phyloP scores from a whole-genome alignment of 805 yeast genomes.

The Candida endomychidarum region DNA sequence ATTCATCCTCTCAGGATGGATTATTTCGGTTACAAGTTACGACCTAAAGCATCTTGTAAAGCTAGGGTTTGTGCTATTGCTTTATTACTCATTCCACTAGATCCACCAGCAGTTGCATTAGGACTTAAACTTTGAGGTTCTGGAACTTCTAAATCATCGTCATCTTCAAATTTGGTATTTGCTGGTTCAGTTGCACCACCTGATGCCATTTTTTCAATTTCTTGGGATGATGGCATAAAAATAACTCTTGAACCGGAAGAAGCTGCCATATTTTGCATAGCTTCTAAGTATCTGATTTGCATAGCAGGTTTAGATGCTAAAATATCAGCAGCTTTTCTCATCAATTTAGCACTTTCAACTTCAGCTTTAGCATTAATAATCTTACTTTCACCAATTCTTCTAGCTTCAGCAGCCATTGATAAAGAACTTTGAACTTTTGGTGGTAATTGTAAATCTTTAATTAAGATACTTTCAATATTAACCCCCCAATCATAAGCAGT shows the following conservation, averaged over 20 bases:
- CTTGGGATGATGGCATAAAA: conserved; percentile 62
- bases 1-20: too few relatives aligned
- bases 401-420: conserved; percentile 74
- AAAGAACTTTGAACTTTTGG: conserved; percentile 56
- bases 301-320: conserved; percentile 72
- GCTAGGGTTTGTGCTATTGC: conserved; percentile 27
- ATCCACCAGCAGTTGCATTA: conserved; percentile 16
- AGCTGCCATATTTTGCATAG: conserved; percentile 73
- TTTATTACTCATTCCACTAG: too few relatives aligned
- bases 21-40: too few relatives aligned
- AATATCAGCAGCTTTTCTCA: conserved; percentile 78
- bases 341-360: conserved; percentile 70
- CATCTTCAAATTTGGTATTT: conserved; percentile 7
- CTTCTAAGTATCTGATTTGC: conserved; percentile 77
- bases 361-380: conserved; percentile 74
- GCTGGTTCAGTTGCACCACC: conserved; percentile 15
- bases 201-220: conserved; percentile 40
- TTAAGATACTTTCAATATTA: conserved; percentile 61
- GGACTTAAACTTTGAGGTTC: conserved; percentile 23
- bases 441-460: conserved; percentile 63
- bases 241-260: conserved; percentile 64
- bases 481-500: conserved; percentile 75
- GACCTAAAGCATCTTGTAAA: conserved; percentile 31
- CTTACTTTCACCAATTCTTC: conserved; percentile 73
- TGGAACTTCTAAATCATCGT: conserved; percentile 11